Evolutionary conservation across 768 basidiomycete genomes (phyloP).

Genomic region (Leccinum longicurvipes): DNA sequence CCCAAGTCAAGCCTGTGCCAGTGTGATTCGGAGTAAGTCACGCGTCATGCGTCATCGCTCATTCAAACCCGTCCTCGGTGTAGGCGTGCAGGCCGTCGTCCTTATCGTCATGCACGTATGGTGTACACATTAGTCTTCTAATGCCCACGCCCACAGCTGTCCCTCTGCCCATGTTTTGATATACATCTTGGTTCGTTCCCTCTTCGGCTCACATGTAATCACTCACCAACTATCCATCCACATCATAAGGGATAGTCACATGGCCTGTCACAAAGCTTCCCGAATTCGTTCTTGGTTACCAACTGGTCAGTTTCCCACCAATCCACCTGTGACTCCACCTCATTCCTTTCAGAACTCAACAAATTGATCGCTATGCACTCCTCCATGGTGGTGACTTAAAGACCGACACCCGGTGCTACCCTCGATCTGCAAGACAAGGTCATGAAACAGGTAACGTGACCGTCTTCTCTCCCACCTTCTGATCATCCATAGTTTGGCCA

Average conservation of each 20-base stretch:
- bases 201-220: too few species aligned
- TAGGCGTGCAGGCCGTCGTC: too few species aligned
- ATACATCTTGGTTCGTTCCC: too few species aligned
- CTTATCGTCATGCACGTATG: too few species aligned
- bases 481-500: constrained; percentile 44
- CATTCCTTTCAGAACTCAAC: constrained; percentile 57
- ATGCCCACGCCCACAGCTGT: too few species aligned
- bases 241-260: constrained; percentile 58
- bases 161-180: too few species aligned
- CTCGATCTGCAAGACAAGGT: constrained; percentile 88
- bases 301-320: constrained; percentile 50
- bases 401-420: constrained; percentile 78
- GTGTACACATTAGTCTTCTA: too few species aligned
- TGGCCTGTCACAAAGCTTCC: constrained; percentile 87
- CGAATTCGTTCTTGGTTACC: constrained; percentile 77
- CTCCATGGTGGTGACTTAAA: constrained; percentile 80
- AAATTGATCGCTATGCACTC: constrained; percentile 90
- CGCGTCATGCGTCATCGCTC: too few species aligned
- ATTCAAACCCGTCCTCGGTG: too few species aligned
- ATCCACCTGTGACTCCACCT: neutral
- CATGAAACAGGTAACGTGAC: constrained; percentile 50
- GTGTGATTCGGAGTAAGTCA: too few species aligned
- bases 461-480: neutral
- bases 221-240: too few species aligned
- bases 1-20: too few species aligned